Evolutionary conservation across 2,329 filamentous ascomycete species (phyloP).

Genomic region (Cytospora chrysosperma): DNA sequence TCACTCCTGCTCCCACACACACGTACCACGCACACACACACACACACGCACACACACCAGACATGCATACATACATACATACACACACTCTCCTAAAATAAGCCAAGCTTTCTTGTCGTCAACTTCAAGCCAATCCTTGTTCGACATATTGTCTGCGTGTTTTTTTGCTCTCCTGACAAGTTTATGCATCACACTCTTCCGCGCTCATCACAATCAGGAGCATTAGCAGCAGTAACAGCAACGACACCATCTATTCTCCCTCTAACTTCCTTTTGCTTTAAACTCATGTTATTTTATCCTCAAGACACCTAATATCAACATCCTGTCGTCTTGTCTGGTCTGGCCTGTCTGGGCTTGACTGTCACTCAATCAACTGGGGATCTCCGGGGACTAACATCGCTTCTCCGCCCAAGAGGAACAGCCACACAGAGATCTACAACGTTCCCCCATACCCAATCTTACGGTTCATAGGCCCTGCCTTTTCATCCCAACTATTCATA

Average conservation of each 20-base stretch:
- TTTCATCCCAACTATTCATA: slow-evolving; percentile 11
- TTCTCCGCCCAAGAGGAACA: not conserved
- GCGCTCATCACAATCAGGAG: not conserved
- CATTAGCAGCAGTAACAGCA: not conserved
- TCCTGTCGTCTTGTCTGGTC: slow-evolving; percentile 1
- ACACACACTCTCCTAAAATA: not conserved
- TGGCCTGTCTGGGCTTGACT: not conserved
- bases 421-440: not conserved
- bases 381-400: not conserved
- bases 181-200: not conserved
- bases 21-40: not conserved
- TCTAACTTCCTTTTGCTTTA: slow-evolving; percentile 21
- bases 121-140: slow-evolving; percentile 1
- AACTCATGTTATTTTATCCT: slow-evolving; percentile 24
- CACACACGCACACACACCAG: slow-evolving; percentile 4
- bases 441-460: not conserved
- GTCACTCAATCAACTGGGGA: not conserved
- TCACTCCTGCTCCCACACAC: slow-evolving; percentile 17
- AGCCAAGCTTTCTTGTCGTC: slow-evolving; percentile 8
- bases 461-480: slow-evolving; percentile 9
- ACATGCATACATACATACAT: not conserved
- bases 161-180: not conserved
- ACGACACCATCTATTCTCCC: not conserved
- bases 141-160: slow-evolving; percentile 16
- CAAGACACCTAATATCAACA: not conserved